Evolutionary conservation across 2,329 filamentous ascomycete genomes (phyloP), one percentile per base, ranked within the genome.

Genomic region (Dactylonectria estremocensis): DNA sequence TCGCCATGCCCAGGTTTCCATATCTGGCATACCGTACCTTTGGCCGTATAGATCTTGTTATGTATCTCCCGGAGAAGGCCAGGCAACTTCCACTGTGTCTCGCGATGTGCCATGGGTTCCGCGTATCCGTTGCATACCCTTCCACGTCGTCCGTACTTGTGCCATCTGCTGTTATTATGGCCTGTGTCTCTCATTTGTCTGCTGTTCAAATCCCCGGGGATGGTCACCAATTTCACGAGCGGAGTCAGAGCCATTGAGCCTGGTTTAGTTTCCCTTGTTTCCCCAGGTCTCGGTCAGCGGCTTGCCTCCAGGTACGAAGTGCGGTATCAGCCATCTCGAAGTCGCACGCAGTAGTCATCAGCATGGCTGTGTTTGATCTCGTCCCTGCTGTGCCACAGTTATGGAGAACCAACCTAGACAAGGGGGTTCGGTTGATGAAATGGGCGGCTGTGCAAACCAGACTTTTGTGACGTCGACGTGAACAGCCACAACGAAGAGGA

Each of bases 381-480:
- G 50, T 14, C 31, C 50, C 50, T 58, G 64, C 73, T 75, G 73
- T 74, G 73, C 71, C 73, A 75, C 73, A 73, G 35, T 64, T 31
- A 53, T 53, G 50, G 31, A 53, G 69, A 66, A 61, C 63, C 55
- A 24, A 67, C 54, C 56, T 66, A 53, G 64, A 55, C 61, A 31
- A 16, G 58, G 57, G 31, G 46, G 45, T 48, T 43, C 58, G 24
- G 58, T 66, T 53, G 46, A 22, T 48, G 18, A 31, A 10, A 37
- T 14, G 37, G 50, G 64, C 66, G 61, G 63, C 58, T 69, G 67
- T 66, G 63, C 59, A 66, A 52, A 59, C 43, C 54, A 40, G 46
- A 20, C 62, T 69, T 70, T 61, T 55, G 65, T 75, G 73, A 75
- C 73, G 72, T 72, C 67, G 66, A 60, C 54, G 24, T 49, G 63